Evolutionary conservation across 306 rosid species (phyloP).

Genomic region (Luffa aegyptiaca): DNA sequence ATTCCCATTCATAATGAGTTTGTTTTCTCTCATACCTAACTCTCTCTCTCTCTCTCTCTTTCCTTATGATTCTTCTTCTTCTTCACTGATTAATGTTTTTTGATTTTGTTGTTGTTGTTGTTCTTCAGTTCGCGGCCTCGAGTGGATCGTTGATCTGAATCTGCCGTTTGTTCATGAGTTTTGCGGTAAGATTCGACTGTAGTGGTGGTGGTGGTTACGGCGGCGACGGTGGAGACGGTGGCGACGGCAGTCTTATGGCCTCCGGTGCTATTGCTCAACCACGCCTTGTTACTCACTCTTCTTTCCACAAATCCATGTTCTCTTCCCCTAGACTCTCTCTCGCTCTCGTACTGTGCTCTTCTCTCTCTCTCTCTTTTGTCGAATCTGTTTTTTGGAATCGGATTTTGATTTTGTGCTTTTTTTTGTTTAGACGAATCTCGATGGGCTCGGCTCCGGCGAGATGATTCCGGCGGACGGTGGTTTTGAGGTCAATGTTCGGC

Average conservation of each 20-base stretch:
- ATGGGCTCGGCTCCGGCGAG: slow-evolving; percentile 72
- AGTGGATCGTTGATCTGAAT: neutral
- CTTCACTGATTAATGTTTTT: neutral
- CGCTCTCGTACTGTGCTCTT: slow-evolving; percentile 49
- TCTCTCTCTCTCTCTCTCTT: neutral
- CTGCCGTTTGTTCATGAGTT: neutral
- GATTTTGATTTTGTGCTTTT: neutral
- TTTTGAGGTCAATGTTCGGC: slow-evolving; percentile 34
- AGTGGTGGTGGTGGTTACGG: slow-evolving; percentile 28
- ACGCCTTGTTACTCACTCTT: slow-evolving; percentile 50
- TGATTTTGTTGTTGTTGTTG: neutral
- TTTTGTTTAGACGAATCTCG: slow-evolving; percentile 44
- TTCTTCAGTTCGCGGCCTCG: neutral
- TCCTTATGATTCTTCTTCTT: neutral
- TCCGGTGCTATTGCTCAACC: slow-evolving; percentile 67
- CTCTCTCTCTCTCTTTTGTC: no score
- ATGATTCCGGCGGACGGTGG: slow-evolving; percentile 35
- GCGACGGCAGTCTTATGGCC: slow-evolving; percentile 38
- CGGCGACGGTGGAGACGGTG: slow-evolving; percentile 18
- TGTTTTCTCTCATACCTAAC: neutral
- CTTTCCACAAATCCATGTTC: slow-evolving; percentile 80
- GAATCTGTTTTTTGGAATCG: neutral
- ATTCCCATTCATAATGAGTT: neutral
- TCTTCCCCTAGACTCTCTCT: slow-evolving; percentile 86
- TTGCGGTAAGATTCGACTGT: slow-evolving; percentile 25